A percentile compares a stretch with the other conserved stretches of the same genome.
These are phyloP conservation scores for Serendipita indica DNA, from an alignment of 768 basidiomycete genomes.

Conservation along the genomic window DNA sequence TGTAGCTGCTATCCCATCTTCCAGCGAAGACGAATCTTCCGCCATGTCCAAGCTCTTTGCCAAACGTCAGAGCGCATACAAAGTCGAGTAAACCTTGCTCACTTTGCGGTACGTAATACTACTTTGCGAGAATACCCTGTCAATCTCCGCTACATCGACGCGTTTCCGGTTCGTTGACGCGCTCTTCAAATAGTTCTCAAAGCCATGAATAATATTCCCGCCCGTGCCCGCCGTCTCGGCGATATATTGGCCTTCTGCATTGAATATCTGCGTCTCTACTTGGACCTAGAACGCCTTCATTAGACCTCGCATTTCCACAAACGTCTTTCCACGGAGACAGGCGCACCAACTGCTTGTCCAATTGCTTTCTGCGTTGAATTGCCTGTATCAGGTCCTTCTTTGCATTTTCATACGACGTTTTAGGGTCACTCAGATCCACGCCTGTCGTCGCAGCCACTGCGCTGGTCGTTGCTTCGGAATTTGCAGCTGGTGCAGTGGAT, in stretches of 20 bases:
- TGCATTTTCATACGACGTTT: constrained; percentile 41
- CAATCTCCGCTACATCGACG: constrained; percentile 60
- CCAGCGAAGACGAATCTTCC: neutral
- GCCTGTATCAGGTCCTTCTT: constrained; percentile 64
- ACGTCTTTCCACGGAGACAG: neutral
- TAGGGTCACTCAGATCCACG: constrained; percentile 8
- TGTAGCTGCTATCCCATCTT: neutral
- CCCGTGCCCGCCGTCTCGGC: constrained; percentile 64
- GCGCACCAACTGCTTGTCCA: constrained; percentile 65
- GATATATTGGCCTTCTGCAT: constrained; percentile 59
- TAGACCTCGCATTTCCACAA: neutral
- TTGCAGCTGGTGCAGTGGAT: neutral
- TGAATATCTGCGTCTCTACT: constrained; percentile 65
- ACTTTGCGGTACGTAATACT: constrained; percentile 67
- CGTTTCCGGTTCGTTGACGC: constrained; percentile 51
- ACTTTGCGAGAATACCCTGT: constrained; percentile 71
- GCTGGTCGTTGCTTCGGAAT: neutral
- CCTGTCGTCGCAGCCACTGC: neutral
- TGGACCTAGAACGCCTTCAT: constrained; percentile 36
- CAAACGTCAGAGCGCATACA: neutral
- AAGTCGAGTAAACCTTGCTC: neutral
- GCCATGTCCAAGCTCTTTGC: constrained; percentile 4
- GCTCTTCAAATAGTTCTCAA: constrained; percentile 75
- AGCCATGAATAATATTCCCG: constrained; percentile 78
- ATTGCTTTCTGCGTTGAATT: constrained; percentile 53